phyloP scores from a whole-genome alignment of 805 yeast species.

The Spathaspora girioi region DNA sequence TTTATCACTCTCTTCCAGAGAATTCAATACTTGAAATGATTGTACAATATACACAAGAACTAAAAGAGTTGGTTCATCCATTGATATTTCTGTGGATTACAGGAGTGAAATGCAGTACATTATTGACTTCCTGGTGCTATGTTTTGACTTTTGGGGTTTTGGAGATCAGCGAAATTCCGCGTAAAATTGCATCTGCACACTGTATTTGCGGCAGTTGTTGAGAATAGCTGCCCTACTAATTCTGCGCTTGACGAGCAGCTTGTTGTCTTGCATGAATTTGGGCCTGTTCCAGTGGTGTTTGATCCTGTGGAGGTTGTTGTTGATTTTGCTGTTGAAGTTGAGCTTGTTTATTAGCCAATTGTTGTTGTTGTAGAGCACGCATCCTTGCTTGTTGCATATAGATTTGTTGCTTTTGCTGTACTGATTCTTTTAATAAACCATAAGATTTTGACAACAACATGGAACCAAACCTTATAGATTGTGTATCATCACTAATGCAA shows the following conservation, averaged over 20 bases:
- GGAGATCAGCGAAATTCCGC: no score
- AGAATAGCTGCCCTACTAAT: background rate
- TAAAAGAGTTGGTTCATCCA: background rate
- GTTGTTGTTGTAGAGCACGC: constrained; percentile 41
- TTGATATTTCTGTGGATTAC: background rate
- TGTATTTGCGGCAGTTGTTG: background rate
- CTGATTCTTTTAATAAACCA: constrained; percentile 73
- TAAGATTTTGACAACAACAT: constrained; percentile 86
- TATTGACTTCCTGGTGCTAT: background rate
- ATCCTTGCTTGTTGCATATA: constrained; percentile 48
- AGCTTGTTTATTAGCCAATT: constrained; percentile 14
- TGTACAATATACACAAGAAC: background rate
- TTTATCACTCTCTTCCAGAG: background rate
- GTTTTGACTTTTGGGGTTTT: constrained; percentile 18
- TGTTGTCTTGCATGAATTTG: background rate
- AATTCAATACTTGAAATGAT: background rate
- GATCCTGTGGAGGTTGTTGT: constrained; percentile 9
- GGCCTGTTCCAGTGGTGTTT: constrained; percentile 1
- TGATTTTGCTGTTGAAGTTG: constrained; percentile 8
- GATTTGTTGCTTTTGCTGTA: constrained; percentile 58
- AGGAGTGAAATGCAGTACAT: no score
- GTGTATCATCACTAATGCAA: constrained; percentile 81
- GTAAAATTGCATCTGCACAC: background rate
- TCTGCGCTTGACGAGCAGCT: background rate
- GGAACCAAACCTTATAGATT: constrained; percentile 85